Evolutionary conservation across 1,139 yeast genomes (phyloP).

Genomic region (Debaryomyces fabryi): DNA sequence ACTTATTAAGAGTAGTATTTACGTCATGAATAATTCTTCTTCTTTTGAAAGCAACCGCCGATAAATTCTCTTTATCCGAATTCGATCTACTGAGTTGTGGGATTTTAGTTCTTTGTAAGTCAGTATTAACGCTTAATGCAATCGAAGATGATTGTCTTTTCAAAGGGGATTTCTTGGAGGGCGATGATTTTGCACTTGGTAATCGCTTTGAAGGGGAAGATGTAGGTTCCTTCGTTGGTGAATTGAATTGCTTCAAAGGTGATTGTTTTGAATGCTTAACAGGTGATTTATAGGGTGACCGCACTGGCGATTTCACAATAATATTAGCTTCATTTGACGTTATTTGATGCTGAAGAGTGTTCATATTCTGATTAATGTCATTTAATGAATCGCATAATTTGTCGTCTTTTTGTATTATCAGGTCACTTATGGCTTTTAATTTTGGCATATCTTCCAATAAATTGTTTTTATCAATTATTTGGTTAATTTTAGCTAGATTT

Average conservation of each 20-base stretch:
- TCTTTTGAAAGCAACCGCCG: slow-evolving; percentile 16
- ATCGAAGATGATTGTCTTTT: slow-evolving; percentile 10
- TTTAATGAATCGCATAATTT: neutral
- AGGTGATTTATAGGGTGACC: neutral
- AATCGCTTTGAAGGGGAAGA: neutral
- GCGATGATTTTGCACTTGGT: slow-evolving; percentile 1
- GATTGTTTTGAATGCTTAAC: neutral
- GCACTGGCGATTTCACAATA: slow-evolving; percentile 2
- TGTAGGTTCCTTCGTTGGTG: slow-evolving; percentile 1
- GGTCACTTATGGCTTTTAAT: neutral
- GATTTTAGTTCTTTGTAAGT: slow-evolving; percentile 11
- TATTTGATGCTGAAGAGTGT: neutral
- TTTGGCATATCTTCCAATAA: slow-evolving; percentile 3
- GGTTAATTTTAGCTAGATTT: slow-evolving; percentile 9
- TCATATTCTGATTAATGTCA: slow-evolving; percentile 3
- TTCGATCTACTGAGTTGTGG: slow-evolving; percentile 13
- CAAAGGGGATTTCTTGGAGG: slow-evolving; percentile 7
- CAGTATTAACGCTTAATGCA: slow-evolving; percentile 4
- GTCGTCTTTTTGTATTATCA: neutral
- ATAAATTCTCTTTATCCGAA: slow-evolving; percentile 12
- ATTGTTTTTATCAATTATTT: slow-evolving; percentile 2
- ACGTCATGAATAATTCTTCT: slow-evolving; percentile 17
- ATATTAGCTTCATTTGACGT: neutral
- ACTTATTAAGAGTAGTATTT: slow-evolving; percentile 10
- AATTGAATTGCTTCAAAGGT: neutral